phyloP scores from a whole-genome alignment of 2,329 filamentous ascomycete species.

The Sarocladium brachiariae region DNA sequence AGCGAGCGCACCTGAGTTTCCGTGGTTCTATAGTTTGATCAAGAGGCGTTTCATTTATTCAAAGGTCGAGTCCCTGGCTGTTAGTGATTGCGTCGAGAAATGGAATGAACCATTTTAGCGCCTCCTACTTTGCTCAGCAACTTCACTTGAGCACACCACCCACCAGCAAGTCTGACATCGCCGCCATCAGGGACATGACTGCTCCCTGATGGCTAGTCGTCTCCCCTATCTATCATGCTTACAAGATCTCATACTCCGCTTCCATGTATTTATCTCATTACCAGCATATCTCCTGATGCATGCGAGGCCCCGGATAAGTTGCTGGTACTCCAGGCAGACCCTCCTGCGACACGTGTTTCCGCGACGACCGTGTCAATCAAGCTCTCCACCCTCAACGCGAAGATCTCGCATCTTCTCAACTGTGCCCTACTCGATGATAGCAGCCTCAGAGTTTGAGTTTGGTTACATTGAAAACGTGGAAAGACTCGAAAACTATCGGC shows the following conservation, averaged over 20 bases:
- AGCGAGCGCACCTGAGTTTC: too few relatives aligned
- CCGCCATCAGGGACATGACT: not conserved
- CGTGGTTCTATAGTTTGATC: too few relatives aligned
- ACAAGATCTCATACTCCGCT: not conserved
- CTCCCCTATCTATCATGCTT: not conserved
- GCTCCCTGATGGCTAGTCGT: not conserved
- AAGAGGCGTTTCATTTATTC: too few relatives aligned
- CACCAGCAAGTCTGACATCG: not conserved
- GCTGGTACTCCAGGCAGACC: not conserved
- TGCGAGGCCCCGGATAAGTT: not conserved
- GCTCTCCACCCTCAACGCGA: not conserved
- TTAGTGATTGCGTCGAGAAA: too few relatives aligned
- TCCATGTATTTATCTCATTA: not conserved
- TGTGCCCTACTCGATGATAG: not conserved
- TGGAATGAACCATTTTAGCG: too few relatives aligned
- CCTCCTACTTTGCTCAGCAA: too few relatives aligned
- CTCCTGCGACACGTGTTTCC: not conserved
- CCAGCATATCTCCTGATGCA: not conserved
- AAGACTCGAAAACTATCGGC: constrained; percentile 21
- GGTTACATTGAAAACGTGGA: constrained; percentile 16
- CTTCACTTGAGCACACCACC: not conserved
- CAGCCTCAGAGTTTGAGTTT: constrained; percentile 7
- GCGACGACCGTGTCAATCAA: not conserved
- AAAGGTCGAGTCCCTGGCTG: too few relatives aligned
- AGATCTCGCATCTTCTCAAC: not conserved